These are phyloP conservation scores for Pogostemon cablin DNA, from an alignment of 257 asterid genomes.

Conservation along the genomic window DNA sequence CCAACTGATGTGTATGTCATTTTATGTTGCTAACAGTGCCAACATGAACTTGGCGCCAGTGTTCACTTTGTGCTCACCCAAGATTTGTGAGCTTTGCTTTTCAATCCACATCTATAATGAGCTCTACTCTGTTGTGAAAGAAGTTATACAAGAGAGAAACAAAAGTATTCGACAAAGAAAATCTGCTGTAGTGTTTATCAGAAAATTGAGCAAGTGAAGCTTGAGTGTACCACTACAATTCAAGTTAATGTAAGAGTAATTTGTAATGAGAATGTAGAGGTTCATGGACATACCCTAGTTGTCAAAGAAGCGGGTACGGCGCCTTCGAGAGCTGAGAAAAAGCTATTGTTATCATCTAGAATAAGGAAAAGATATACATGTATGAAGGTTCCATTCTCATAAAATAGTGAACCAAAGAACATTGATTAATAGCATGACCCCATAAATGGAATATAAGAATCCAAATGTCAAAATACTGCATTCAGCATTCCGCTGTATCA, in stretches of 20 bases:
- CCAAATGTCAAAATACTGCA: neutral
- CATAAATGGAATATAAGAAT: neutral
- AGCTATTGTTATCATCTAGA: constrained; percentile 3
- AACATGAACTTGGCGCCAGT: constrained; percentile 29
- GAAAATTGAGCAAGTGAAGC: constrained; percentile 9
- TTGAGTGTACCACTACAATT: neutral
- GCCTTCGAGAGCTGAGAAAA: constrained; percentile 62
- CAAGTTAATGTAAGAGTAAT: constrained; percentile 18
- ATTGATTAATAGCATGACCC: neutral
- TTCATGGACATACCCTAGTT: constrained; percentile 49
- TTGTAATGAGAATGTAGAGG: constrained; percentile 7
- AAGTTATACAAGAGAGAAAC: constrained; percentile 8
- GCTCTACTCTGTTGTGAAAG: constrained; percentile 37
- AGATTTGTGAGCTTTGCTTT: constrained; percentile 31
- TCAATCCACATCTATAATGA: constrained; percentile 33
- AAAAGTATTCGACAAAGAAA: neutral
- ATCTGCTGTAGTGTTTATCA: neutral
- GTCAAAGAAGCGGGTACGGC: constrained; percentile 75
- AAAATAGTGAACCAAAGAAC: neutral
- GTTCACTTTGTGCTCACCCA: constrained; percentile 24
- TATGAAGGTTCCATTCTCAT: neutral
- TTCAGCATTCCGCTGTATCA: neutral
- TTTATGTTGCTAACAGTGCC: constrained; percentile 38
- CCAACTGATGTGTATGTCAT: constrained; percentile 33
- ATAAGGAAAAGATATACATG: neutral